A percentile compares a stretch with the other conserved stretches of the same genome.
These are phyloP conservation scores for Melaleuca quinquenervia DNA, from an alignment of 345 rosid species.

Conservation along the genomic window DNA sequence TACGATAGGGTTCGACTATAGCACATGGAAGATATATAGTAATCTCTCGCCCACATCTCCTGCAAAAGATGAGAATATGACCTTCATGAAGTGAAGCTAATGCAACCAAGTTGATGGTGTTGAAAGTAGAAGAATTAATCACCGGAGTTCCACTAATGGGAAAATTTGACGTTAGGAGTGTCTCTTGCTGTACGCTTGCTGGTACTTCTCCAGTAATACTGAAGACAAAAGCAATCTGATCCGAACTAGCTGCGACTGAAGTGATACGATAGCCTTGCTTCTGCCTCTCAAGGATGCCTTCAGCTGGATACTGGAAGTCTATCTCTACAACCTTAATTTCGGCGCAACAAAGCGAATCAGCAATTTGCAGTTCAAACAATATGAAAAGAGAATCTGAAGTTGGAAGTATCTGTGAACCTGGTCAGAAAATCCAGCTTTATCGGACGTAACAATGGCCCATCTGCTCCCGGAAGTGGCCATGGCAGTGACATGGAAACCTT, in stretches of 20 bases:
- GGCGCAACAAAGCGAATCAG: not conserved
- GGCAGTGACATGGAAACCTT: slow-evolving; percentile 73
- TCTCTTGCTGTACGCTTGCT: not conserved
- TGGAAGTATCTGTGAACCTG: not conserved
- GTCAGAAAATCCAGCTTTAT: not conserved
- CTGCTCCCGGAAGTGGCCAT: slow-evolving; percentile 13
- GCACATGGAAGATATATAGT: not conserved
- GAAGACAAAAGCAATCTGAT: not conserved
- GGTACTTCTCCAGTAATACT: not conserved
- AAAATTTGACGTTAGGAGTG: not conserved
- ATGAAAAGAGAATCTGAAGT: not conserved
- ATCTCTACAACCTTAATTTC: slow-evolving; percentile 1
- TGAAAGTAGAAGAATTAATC: not conserved
- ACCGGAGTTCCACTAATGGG: not conserved
- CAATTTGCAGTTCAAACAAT: not conserved
- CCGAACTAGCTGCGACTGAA: not conserved
- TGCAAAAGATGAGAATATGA: not conserved
- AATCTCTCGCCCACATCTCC: not conserved
- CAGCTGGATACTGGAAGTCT: not conserved
- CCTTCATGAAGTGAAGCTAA: not conserved
- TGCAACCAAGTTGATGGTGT: not conserved
- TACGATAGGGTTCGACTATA: not conserved
- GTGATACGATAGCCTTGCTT: not conserved
- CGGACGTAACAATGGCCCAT: slow-evolving; percentile 15
- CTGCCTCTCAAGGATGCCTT: not conserved